Evolutionary conservation across 2,329 filamentous ascomycete species (phyloP), one percentile per base, ranked within the genome.

Genomic region (Colletotrichum paranaense): DNA sequence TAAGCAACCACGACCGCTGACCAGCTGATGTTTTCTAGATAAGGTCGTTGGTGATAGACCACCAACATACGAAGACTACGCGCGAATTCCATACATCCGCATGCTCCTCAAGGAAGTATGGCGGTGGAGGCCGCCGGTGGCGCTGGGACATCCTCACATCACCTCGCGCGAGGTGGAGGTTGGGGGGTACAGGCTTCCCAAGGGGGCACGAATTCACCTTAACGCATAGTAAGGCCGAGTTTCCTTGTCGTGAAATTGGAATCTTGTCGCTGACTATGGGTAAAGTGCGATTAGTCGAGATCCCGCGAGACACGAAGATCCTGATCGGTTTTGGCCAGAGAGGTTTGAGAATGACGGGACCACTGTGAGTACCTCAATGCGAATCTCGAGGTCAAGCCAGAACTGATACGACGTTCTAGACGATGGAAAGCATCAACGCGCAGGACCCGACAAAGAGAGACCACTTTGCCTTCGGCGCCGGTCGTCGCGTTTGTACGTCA

Each of bases 401-500:
- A 32, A 11, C 35, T 42, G 35, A 42, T 6, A 6, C 3, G 14
- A 16, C 6, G 16, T 16, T n/a, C 2, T 12, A 64, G 63, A 68
- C 66, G 14, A 68, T 68, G 66, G 66, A 68, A 28, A 68, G 57
- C 16, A 68, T 62, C 14, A 66, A 66, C 8, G 4, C 5, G 6
- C 52, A 42, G 22, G 79, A 80, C 53, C 74, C 75, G 11, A 73
- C 76, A 7, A 77, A 78, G 58, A 79, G 79, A 1, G 79, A 80
- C 64, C 78, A 80, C 73, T 81, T 80, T 67, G 59, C 78, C 4
- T 81, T 80, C 62, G 79, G 79, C 6, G 77, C 75, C 14, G 79
- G 79, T n/a, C 77, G 79, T 8, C 78, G 79, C 24, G 66, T 60
- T 22, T 62, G 66, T 68, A n/a, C 42, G 42, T 46, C 14, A 1